Conservation (phyloP, 805 yeast species). For the Wickerhamiella parazyma region DNA sequence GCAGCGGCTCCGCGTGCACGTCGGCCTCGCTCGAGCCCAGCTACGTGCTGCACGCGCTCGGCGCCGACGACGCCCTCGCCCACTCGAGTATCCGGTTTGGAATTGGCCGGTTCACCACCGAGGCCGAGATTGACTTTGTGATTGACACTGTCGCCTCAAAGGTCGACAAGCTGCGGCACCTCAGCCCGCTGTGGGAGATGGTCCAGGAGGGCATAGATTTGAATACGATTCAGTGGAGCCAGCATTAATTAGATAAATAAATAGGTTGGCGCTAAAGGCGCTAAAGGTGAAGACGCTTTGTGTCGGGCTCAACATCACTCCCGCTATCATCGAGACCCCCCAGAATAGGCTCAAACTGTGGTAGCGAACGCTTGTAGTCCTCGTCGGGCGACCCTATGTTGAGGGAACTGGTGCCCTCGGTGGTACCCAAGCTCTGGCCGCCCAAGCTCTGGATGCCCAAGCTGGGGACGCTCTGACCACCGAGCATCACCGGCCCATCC, state of each 20-base stretch:
- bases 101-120: constrained; percentile 93
- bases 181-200: constrained; percentile 98
- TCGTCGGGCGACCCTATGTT: no score
- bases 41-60: constrained; percentile 88
- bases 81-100: constrained; percentile 98
- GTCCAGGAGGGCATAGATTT: constrained; percentile 96
- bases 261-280: no score
- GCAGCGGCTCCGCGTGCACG: constrained; percentile 97
- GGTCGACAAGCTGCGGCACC: constrained; percentile 79
- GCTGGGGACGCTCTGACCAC: no score
- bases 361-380: no score
- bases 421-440: no score
- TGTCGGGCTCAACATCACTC: no score
- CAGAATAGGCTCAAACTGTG: no score
- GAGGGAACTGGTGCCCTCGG: no score
- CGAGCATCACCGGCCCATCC: no score
- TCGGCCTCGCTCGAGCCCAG: constrained; percentile 97
- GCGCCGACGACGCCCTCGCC: constrained; percentile 96
- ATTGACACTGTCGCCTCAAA: constrained; percentile 76
- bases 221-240: constrained; percentile 92
- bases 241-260: constrained; percentile 40
- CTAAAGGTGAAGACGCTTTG: no score
- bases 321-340: no score
- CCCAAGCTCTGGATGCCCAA: no score
- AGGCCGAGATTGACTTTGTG: constrained; percentile 89